These are phyloP conservation scores for Scleroderma bovista DNA, from an alignment of 768 basidiomycete species.

Conservation along the genomic window DNA sequence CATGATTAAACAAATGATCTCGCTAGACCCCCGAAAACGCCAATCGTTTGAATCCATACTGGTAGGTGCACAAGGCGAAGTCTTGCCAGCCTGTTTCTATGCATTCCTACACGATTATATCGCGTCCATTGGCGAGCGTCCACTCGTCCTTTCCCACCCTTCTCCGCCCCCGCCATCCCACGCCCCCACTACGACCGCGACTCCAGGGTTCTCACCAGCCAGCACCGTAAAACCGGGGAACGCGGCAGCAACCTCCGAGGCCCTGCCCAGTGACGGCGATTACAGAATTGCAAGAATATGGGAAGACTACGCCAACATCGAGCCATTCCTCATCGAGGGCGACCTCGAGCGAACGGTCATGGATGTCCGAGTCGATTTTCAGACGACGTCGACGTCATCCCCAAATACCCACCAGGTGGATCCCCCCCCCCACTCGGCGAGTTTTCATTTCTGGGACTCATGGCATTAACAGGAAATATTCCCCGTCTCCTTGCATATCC, in stretches of 20 bases:
- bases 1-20: constrained; percentile 88
- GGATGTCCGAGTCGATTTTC: constrained; percentile 55
- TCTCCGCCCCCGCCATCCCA: constrained; percentile 28
- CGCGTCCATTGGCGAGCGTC: constrained; percentile 68
- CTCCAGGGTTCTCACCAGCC: constrained; percentile 29
- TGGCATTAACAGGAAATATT: constrained; percentile 54
- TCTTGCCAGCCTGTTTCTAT: constrained; percentile 93
- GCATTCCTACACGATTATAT: constrained; percentile 91
- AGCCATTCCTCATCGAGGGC: constrained; percentile 57
- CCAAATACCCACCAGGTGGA: constrained; percentile 59
- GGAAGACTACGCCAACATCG: constrained; percentile 81
- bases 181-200: constrained; percentile 24
- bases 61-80: constrained; percentile 64
- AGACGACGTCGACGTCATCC: constrained; percentile 27
- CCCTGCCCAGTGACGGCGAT: constrained; percentile 78
- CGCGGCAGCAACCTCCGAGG: constrained; percentile 17
- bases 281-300: constrained; percentile 77
- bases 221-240: constrained; percentile 24
- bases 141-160: constrained; percentile 41
- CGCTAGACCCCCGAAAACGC: constrained; percentile 66
- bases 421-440: background rate
- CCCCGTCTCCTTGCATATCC: constrained; percentile 66
- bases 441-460: constrained; percentile 2
- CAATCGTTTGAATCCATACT: constrained; percentile 81
- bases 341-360: constrained; percentile 40